A percentile compares a stretch with the other conserved stretches of the same genome.
Conservation (phyloP, 2,329 filamentous ascomycete genomes). For the Aureobasidium uvarum region DNA sequence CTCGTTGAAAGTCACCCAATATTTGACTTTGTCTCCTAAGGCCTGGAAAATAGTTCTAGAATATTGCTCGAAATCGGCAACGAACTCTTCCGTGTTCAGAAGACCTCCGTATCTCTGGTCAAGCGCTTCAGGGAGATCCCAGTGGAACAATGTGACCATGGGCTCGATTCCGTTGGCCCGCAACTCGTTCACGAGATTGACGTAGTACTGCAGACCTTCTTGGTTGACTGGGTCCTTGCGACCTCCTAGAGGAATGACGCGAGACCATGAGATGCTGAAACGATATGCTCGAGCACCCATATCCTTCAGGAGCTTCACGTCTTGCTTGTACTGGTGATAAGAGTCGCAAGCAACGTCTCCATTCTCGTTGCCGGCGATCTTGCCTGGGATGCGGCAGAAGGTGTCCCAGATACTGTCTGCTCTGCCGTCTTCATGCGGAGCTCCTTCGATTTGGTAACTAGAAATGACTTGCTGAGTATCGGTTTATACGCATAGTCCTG, state of each 20-base stretch:
- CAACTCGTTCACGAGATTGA: conserved; percentile 74
- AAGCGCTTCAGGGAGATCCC: conserved; percentile 78
- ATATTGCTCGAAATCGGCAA: conserved; percentile 76
- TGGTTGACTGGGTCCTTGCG: conserved; percentile 73
- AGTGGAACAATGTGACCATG: conserved; percentile 84
- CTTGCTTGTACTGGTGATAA: conserved; percentile 74
- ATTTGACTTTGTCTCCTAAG: conserved; percentile 70
- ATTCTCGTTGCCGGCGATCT: conserved; percentile 74
- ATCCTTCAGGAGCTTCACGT: conserved; percentile 73
- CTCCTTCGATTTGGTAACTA: conserved; percentile 87
- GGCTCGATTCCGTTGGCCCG: conserved; percentile 73
- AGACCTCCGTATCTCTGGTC: conserved; percentile 79
- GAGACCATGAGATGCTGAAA: conserved; percentile 80
- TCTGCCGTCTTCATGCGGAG: conserved; percentile 70
- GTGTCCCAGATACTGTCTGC: conserved; percentile 85
- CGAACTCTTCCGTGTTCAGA: conserved; percentile 77
- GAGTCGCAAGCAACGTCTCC: conserved; percentile 82
- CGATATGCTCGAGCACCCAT: conserved; percentile 74
- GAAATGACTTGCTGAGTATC: not conserved
- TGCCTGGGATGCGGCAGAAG: conserved; percentile 78
- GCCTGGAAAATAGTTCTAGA: conserved; percentile 72
- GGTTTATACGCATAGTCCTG: not conserved
- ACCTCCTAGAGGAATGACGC: conserved; percentile 82
- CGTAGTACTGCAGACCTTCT: conserved; percentile 73
- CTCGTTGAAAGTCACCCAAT: conserved; percentile 84